A percentile compares a stretch with the other conserved stretches of the same genome.
Conservation (phyloP, 352 stramenopile genomes). For the Pythium dissimile region DNA sequence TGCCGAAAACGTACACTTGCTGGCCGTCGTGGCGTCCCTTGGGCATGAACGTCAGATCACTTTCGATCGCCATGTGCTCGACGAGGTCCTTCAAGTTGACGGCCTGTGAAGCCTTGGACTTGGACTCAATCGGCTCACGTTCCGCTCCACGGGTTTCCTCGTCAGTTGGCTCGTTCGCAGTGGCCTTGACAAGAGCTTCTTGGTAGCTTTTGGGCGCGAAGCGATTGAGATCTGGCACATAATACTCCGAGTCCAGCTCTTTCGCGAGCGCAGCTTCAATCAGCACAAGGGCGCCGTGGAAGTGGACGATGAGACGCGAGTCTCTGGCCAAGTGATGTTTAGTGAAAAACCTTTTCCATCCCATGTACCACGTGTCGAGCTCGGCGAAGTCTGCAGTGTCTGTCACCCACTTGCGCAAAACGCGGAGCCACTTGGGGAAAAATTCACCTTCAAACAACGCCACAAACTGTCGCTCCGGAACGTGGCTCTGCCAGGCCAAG, state of each 20-base stretch:
- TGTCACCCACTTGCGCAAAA: conserved; percentile 76
- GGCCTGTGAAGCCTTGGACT: conserved; percentile 31
- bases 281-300: conserved; percentile 70
- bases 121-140: background rate
- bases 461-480: conserved; percentile 73
- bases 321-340: conserved; percentile 54
- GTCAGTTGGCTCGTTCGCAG: conserved; percentile 14
- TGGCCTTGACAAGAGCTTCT: conserved; percentile 60
- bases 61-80: conserved; percentile 70
- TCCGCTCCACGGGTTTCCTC: background rate
- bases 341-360: conserved; percentile 82
- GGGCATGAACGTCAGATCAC: conserved; percentile 81
- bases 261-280: conserved; percentile 39
- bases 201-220: conserved; percentile 63
- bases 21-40: conserved; percentile 76
- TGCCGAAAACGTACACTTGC: conserved; percentile 76
- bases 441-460: conserved; percentile 89
- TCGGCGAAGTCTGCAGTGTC: conserved; percentile 48
- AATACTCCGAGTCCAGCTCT: conserved; percentile 12
- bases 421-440: conserved; percentile 88
- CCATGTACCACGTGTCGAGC: conserved; percentile 78
- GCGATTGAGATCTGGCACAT: conserved; percentile 50
- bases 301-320: conserved; percentile 67
- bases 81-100: conserved; percentile 83
- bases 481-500: conserved; percentile 61